Percentiles rank a stretch among this genome's conserved stretches.
Evolutionary conservation across 495 filamentous ascomycete genomes (phyloP).

Genomic region (Penicillium verhagenii): DNA sequence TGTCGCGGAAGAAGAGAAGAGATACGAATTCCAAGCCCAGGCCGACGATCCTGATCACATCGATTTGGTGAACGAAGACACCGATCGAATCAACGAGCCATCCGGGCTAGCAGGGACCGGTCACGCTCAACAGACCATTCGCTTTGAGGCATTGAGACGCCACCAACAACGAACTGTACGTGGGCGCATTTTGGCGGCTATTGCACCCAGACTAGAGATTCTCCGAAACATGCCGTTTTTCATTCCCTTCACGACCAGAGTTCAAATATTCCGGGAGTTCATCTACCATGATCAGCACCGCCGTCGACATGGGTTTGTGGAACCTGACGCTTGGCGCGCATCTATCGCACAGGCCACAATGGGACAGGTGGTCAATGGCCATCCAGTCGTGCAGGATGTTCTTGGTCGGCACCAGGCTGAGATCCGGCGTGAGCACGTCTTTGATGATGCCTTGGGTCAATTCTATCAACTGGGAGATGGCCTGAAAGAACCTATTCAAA

Average conservation of each 20-base stretch:
- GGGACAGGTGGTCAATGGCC: slow-evolving; percentile 37
- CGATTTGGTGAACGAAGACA: slow-evolving; percentile 33
- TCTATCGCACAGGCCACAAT: slow-evolving; percentile 47
- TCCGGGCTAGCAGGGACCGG: slow-evolving; percentile 51
- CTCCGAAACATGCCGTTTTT: slow-evolving; percentile 96
- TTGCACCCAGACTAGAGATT: slow-evolving; percentile 85
- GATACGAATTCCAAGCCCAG: slow-evolving; percentile 63
- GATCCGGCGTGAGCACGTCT: slow-evolving; percentile 76
- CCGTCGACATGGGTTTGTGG: slow-evolving; percentile 70
- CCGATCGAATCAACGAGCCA: slow-evolving; percentile 15
- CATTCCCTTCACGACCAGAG: slow-evolving; percentile 87
- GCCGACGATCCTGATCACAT: slow-evolving; percentile 48
- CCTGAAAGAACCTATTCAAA: slow-evolving; percentile 95
- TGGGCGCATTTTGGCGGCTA: slow-evolving; percentile 66
- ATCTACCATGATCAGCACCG: slow-evolving; percentile 77
- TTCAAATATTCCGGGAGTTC: slow-evolving; percentile 93
- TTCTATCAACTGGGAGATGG: slow-evolving; percentile 80
- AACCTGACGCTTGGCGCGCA: slow-evolving; percentile 78
- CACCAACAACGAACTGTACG: slow-evolving; percentile 63
- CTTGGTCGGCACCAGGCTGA: slow-evolving; percentile 74
- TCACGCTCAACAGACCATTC: slow-evolving; percentile 50
- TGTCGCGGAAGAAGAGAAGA: slow-evolving; percentile 81
- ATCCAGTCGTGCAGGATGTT: slow-evolving; percentile 41
- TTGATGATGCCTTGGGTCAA: slow-evolving; percentile 80
- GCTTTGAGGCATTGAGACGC: slow-evolving; percentile 53